Percentiles rank a stretch among this genome's conserved stretches.
Conservation (phyloP, 1,284 basidiomycete genomes). For the Ustilago hordei region DNA sequence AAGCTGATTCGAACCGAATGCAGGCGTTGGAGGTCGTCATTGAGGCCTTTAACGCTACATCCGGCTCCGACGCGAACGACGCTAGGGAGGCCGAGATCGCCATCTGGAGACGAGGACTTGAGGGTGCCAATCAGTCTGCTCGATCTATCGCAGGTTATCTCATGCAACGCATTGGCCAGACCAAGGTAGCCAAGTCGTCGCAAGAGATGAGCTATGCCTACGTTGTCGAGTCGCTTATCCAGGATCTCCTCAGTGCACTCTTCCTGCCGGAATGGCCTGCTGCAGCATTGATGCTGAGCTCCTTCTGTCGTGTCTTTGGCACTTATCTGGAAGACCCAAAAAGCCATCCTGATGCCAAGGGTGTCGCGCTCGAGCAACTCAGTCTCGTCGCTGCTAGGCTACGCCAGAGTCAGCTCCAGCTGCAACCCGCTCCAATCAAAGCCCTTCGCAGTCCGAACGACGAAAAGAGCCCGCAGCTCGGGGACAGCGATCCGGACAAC, state of each 20-base stretch:
- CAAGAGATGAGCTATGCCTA: conserved; percentile 75
- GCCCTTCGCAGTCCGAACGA: not conserved
- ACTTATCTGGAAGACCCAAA: conserved; percentile 79
- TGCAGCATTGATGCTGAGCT: conserved; percentile 77
- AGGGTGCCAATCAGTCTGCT: conserved; percentile 54
- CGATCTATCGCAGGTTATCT: conserved; percentile 86
- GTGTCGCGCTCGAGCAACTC: conserved; percentile 89
- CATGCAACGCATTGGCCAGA: conserved; percentile 73
- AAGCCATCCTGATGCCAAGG: conserved; percentile 74
- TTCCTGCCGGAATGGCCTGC: conserved; percentile 98
- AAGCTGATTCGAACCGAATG: conserved; percentile 13
- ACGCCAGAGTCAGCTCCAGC: conserved; percentile 69
- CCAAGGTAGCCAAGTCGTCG: conserved; percentile 57
- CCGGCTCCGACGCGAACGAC: conserved; percentile 18
- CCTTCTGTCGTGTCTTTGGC: conserved; percentile 57
- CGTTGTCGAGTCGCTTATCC: conserved; percentile 89
- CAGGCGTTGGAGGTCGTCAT: conserved; percentile 39
- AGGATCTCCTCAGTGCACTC: conserved; percentile 86
- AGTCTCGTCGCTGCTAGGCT: conserved; percentile 89
- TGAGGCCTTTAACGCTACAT: conserved; percentile 33
- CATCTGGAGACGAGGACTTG: conserved; percentile 46
- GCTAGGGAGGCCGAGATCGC: conserved; percentile 38
- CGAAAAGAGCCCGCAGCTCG: not conserved
- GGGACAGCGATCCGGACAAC: not conserved
- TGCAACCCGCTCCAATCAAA: conserved; percentile 13